Conservation (phyloP, 495 filamentous ascomycete genomes). For the Trichoderma reesei region DNA sequence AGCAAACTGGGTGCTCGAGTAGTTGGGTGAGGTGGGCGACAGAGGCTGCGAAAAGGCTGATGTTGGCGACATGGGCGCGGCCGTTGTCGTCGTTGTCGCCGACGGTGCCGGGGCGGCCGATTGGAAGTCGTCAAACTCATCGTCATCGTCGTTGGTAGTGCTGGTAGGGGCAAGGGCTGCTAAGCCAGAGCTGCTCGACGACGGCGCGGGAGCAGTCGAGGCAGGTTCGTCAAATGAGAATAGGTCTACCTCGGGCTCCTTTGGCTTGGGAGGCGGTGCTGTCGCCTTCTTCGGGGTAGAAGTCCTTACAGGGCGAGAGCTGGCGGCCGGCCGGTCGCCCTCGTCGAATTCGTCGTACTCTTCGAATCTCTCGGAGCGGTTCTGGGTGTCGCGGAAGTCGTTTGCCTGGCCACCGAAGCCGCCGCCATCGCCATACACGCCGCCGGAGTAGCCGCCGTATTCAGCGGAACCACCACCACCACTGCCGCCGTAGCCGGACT, state of each 20-base stretch:
- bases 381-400: constrained; percentile 52
- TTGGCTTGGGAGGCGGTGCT: constrained; percentile 56
- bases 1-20: constrained; percentile 61
- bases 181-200: constrained; percentile 40
- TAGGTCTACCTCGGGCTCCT: constrained; percentile 78
- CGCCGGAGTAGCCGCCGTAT: constrained; percentile 77
- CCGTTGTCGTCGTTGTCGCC: constrained; percentile 26
- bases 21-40: constrained; percentile 48
- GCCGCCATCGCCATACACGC: constrained; percentile 89
- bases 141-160: constrained; percentile 53
- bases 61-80: constrained; percentile 19
- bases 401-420: constrained; percentile 62
- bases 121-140: constrained; percentile 98
- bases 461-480: constrained; percentile 51
- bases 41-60: constrained; percentile 37
- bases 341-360: constrained; percentile 97
- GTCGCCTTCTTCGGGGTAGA: constrained; percentile 39
- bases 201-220: constrained; percentile 28
- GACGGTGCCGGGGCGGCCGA: constrained; percentile 71
- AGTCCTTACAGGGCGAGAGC: constrained; percentile 36
- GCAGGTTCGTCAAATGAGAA: constrained; percentile 75
- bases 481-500: constrained; percentile 55
- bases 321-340: constrained; percentile 41
- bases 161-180: constrained; percentile 36
- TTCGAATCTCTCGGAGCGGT: constrained; percentile 68